phyloP scores from a whole-genome alignment of 2,329 filamentous ascomycete genomes.

The Ceratocystis cubensis region DNA sequence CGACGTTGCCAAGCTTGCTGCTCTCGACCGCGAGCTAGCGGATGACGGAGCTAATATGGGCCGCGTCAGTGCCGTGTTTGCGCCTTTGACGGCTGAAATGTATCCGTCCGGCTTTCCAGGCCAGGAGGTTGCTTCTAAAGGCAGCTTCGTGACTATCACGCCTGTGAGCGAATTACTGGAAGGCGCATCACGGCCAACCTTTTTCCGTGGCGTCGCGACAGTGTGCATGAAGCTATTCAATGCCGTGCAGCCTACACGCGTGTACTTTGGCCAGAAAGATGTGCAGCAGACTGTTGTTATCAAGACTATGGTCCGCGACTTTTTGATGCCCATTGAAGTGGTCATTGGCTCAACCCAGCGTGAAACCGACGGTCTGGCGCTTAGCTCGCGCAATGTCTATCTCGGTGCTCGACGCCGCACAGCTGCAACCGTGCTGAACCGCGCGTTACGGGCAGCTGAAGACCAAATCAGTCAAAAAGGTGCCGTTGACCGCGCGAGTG shows the following conservation, averaged over 20 bases:
- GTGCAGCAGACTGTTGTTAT: constrained; percentile 92
- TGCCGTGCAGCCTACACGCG: constrained; percentile 47
- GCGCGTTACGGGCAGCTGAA: constrained; percentile 59
- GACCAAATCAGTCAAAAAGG: constrained; percentile 35
- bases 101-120: constrained; percentile 70
- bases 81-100: constrained; percentile 70
- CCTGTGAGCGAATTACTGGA: constrained; percentile 73
- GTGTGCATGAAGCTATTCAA: constrained; percentile 71
- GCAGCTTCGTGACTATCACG: constrained; percentile 84
- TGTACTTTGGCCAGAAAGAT: constrained; percentile 96
- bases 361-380: constrained; percentile 69
- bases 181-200: constrained; percentile 75
- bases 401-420: constrained; percentile 61
- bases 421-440: constrained; percentile 59
- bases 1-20: constrained; percentile 55
- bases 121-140: constrained; percentile 61
- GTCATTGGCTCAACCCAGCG: constrained; percentile 62
- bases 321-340: constrained; percentile 65
- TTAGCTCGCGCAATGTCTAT: constrained; percentile 91
- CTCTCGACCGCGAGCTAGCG: constrained; percentile 62
- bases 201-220: constrained; percentile 92
- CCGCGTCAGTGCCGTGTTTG: constrained; percentile 70
- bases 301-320: constrained; percentile 73
- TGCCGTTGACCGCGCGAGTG: constrained; percentile 43
- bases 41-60: constrained; percentile 47